These are phyloP conservation scores for Manihot esculenta DNA, from an alignment of 441 rosid genomes.

Conservation along the genomic window DNA sequence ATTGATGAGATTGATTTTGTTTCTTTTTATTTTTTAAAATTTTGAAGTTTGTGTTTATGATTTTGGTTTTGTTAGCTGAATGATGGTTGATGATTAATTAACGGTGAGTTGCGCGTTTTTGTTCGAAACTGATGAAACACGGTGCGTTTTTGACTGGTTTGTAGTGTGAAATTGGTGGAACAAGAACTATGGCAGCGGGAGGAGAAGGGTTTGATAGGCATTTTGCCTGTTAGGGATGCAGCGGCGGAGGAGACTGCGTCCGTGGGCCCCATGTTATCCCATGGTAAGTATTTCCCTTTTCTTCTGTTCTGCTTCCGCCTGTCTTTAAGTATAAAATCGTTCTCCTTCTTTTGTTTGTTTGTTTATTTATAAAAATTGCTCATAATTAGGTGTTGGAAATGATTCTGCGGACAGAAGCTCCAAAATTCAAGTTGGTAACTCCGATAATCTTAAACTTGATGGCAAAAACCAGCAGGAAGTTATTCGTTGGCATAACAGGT, in stretches of 20 bases:
- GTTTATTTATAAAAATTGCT: background rate
- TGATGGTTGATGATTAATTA: background rate
- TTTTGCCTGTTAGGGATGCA: constrained; percentile 87
- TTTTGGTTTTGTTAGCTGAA: too few species aligned
- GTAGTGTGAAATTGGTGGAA: constrained; percentile 93
- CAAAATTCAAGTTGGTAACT: constrained; percentile 51
- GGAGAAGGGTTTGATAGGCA: constrained; percentile 91
- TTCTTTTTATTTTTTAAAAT: background rate
- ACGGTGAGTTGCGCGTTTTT: background rate
- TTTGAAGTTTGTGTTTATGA: background rate
- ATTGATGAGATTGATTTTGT: background rate
- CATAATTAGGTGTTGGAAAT: constrained; percentile 47
- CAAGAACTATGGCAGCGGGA: constrained; percentile 99
- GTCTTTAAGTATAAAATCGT: background rate
- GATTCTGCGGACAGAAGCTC: constrained; percentile 65
- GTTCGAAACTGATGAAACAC: background rate
- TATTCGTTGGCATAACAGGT: constrained; percentile 90
- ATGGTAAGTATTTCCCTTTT: constrained; percentile 38
- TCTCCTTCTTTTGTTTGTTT: background rate
- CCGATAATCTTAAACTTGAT: constrained; percentile 67
- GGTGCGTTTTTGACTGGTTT: constrained; percentile 18
- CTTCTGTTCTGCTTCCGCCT: background rate
- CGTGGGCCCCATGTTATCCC: constrained; percentile 49
- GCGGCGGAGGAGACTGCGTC: constrained; percentile 39
- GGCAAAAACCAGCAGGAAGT: constrained; percentile 76